Evolutionary conservation across 2,329 filamentous ascomycete genomes (phyloP).

Genomic region (Aspergillus thermomutatus): DNA sequence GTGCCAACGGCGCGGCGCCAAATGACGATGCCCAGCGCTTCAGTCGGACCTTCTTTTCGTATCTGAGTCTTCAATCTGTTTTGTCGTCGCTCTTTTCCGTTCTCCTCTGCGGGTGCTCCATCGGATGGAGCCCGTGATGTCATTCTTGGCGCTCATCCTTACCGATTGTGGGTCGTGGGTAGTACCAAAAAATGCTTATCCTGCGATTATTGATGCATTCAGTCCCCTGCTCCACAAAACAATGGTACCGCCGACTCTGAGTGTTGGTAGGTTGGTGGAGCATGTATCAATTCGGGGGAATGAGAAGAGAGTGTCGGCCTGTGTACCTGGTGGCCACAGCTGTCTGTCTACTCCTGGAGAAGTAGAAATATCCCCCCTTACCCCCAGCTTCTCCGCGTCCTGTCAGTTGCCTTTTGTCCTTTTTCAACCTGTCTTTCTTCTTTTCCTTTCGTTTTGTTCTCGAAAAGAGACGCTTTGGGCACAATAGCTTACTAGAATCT

Average conservation of each 20-base stretch:
- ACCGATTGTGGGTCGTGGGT: constrained; percentile 1
- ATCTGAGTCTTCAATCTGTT: neutral
- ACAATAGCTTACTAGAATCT: neutral
- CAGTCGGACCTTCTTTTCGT: neutral
- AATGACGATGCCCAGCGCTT: neutral
- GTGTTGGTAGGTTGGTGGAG: constrained; percentile 13
- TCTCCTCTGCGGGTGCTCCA: neutral
- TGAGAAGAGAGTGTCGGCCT: constrained; percentile 10
- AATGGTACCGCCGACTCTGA: constrained; percentile 15
- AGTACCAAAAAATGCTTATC: constrained; percentile 28
- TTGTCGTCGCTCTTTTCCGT: neutral
- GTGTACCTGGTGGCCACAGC: constrained; percentile 18
- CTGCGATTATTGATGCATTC: constrained; percentile 30
- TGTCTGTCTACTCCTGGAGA: constrained; percentile 16
- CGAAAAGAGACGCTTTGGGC: neutral
- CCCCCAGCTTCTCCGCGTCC: constrained; percentile 16
- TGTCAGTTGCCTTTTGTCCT: constrained; percentile 13
- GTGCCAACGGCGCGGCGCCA: neutral
- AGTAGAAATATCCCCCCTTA: constrained; percentile 28
- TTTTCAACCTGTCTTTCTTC: constrained; percentile 6
- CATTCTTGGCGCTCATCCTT: constrained; percentile 13
- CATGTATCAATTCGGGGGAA: constrained; percentile 8
- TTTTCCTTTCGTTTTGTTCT: constrained; percentile 2
- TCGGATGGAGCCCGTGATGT: constrained; percentile 14
- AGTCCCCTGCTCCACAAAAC: constrained; percentile 18